Conservation (phyloP, 352 stramenopile species). For the Phytophthora foliorum region DNA sequence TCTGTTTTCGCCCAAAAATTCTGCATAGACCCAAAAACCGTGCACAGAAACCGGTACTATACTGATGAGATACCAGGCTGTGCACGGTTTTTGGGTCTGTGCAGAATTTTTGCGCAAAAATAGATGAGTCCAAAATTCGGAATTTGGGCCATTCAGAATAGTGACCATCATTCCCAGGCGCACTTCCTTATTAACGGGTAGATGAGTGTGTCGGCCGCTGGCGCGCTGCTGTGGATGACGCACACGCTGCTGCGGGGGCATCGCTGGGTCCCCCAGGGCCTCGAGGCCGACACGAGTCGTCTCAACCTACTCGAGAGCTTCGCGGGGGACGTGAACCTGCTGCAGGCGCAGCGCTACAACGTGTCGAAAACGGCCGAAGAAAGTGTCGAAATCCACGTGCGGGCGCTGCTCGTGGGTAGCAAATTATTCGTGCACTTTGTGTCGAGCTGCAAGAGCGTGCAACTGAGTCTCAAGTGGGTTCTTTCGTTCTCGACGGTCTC, state of each 20-base stretch:
- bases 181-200: too few species aligned
- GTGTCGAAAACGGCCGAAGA: constrained; percentile 1
- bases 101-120: too few species aligned
- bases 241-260: constrained; percentile 42
- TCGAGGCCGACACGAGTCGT: neutral
- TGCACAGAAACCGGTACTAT: too few species aligned
- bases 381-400: constrained; percentile 39
- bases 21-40: too few species aligned
- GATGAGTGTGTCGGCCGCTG: constrained; percentile 32
- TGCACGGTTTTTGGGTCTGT: too few species aligned
- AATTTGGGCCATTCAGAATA: too few species aligned
- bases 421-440: constrained; percentile 67
- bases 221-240: constrained; percentile 54
- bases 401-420: constrained; percentile 40
- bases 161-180: too few species aligned
- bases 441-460: constrained; percentile 31
- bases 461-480: constrained; percentile 45
- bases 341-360: constrained; percentile 32
- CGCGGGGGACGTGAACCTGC: constrained; percentile 48
- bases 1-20: too few species aligned
- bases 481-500: neutral
- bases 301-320: constrained; percentile 23
- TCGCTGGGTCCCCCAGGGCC: constrained; percentile 19
- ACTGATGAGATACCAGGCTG: too few species aligned
- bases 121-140: too few species aligned